These are phyloP conservation scores for Populus euphratica DNA, from an alignment of 345 rosid genomes.

Conservation along the genomic window DNA sequence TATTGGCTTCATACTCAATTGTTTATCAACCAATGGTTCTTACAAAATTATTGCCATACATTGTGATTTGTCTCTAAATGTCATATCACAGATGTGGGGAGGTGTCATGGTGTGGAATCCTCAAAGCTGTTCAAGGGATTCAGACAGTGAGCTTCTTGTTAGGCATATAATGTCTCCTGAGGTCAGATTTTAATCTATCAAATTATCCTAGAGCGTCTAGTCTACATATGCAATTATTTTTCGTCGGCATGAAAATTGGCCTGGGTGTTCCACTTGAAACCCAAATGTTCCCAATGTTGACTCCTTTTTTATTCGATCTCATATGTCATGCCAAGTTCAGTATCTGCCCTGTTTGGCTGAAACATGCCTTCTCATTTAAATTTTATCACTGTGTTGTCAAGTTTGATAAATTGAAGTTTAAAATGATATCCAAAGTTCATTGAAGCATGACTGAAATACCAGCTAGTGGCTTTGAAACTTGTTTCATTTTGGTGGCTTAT, in stretches of 20 bases:
- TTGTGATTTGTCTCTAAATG: constrained; percentile 5
- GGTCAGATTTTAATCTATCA: constrained; percentile 37
- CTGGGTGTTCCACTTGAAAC: no score
- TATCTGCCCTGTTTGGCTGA: background rate
- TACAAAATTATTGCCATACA: constrained; percentile 4
- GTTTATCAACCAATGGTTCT: background rate
- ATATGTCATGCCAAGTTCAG: background rate
- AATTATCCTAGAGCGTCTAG: background rate
- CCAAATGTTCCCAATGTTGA: background rate
- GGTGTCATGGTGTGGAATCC: constrained; percentile 89
- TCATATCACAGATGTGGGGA: constrained; percentile 84
- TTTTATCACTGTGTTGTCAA: background rate
- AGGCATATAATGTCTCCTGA: constrained; percentile 48
- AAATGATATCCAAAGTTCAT: background rate
- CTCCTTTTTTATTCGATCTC: background rate
- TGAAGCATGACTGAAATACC: background rate
- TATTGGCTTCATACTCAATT: constrained; percentile 6
- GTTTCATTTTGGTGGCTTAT: background rate
- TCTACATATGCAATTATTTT: background rate
- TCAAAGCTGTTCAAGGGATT: constrained; percentile 42
- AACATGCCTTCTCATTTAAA: background rate
- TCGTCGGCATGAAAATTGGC: no score
- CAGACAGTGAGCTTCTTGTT: constrained; percentile 35
- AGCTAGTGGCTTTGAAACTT: background rate
- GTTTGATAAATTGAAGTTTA: background rate